Conservation (phyloP, 2,329 filamentous ascomycete species). For the Nannizziopsis arthrosporioides region DNA sequence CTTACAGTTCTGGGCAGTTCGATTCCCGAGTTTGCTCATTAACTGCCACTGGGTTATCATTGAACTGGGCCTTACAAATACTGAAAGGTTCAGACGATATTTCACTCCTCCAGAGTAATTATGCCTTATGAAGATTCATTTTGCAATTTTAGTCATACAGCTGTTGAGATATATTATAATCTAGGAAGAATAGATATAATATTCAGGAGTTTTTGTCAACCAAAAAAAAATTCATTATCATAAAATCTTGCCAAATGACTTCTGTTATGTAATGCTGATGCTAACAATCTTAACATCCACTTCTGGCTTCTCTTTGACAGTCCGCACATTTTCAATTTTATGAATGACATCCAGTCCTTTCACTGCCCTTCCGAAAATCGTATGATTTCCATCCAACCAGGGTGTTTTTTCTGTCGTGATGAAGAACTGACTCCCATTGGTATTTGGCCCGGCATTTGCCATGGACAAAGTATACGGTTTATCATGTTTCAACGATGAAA, state of each 20-base stretch:
- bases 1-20: slow-evolving; percentile 66
- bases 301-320: slow-evolving; percentile 84
- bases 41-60: slow-evolving; percentile 65
- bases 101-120: slow-evolving; percentile 28
- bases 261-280: slow-evolving; percentile 40
- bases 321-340: slow-evolving; percentile 82
- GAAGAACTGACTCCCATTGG: slow-evolving; percentile 95
- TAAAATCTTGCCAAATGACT: not conserved
- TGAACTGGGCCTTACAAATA: slow-evolving; percentile 46
- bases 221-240: not conserved
- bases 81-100: slow-evolving; percentile 34
- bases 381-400: slow-evolving; percentile 94
- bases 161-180: too few species aligned
- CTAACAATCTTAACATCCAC: slow-evolving; percentile 97
- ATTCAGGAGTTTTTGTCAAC: not conserved
- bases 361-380: slow-evolving; percentile 82
- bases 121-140: not conserved
- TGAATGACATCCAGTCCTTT: slow-evolving; percentile 90
- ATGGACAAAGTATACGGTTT: slow-evolving; percentile 94
- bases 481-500: slow-evolving; percentile 81
- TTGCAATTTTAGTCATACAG: not conserved
- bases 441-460: slow-evolving; percentile 93
- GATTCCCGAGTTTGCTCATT: slow-evolving; percentile 68
- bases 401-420: slow-evolving; percentile 96
- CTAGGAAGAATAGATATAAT: not conserved